Percentiles rank a stretch among this genome's conserved stretches.
These are phyloP conservation scores for Warburgia ugandensis DNA, from an alignment of 164 flowering plant genomes.

Conservation along the genomic window DNA sequence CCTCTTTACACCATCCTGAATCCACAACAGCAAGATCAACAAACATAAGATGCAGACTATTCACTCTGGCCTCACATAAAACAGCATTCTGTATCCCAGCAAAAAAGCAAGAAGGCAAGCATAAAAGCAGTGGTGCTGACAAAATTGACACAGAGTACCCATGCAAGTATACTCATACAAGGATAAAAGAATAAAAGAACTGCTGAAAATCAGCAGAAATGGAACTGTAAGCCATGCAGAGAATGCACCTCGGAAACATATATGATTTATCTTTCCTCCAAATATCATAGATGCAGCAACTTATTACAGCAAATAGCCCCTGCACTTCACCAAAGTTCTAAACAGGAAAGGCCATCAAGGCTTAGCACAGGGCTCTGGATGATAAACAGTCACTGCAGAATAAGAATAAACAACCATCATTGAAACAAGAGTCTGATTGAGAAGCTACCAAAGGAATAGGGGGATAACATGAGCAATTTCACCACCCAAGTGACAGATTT, in stretches of 20 bases:
- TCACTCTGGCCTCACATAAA: constrained; percentile 5
- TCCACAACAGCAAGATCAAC: constrained; percentile 7
- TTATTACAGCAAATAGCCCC: constrained; percentile 10
- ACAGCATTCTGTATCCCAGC: constrained; percentile 15
- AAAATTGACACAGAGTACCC: too few relatives aligned
- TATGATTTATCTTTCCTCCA: constrained; percentile 8
- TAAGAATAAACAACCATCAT: neutral
- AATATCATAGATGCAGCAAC: constrained; percentile 15
- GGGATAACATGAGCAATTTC: constrained; percentile 15
- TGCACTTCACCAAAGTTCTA: constrained; percentile 11
- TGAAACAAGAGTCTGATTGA: constrained; percentile 9
- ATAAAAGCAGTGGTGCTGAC: too few relatives aligned
- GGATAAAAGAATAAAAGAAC: neutral
- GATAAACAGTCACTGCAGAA: neutral
- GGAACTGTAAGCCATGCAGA: constrained; percentile 3
- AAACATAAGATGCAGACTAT: constrained; percentile 3
- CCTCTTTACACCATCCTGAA: constrained; percentile 9
- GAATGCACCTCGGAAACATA: constrained; percentile 5
- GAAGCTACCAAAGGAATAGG: constrained; percentile 15
- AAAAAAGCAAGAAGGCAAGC: neutral
- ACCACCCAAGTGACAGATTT: constrained; percentile 1
- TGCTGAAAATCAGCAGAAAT: neutral
- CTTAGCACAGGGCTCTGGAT: constrained; percentile 7
- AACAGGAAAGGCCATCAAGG: constrained; percentile 5
- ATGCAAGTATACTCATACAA: too few relatives aligned